These are phyloP conservation scores for Fusarium sp. DNA, from an alignment of 2,329 filamentous ascomycete species.

Conservation along the genomic window DNA sequence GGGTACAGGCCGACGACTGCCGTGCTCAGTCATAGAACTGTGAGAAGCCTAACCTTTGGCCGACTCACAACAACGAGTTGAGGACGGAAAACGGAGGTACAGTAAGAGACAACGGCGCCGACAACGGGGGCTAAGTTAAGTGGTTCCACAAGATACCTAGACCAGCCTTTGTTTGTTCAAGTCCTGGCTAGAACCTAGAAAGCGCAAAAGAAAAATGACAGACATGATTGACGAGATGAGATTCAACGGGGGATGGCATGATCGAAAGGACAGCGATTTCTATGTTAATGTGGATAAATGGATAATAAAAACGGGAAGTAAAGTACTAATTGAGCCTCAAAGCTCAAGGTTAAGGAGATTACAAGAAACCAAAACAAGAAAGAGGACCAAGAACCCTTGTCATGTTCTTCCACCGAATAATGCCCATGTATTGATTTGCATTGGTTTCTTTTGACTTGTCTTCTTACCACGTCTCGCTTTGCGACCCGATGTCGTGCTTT, in stretches of 20 bases:
- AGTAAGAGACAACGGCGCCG: slow-evolving; percentile 30
- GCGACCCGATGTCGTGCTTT: slow-evolving; percentile 23
- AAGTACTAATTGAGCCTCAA: not conserved
- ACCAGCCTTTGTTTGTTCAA: slow-evolving; percentile 3
- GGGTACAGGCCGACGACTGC: slow-evolving; percentile 35
- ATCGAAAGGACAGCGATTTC: slow-evolving; percentile 19
- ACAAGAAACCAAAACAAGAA: slow-evolving; percentile 1
- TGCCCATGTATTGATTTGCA: slow-evolving; percentile 3
- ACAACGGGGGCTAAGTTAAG: slow-evolving; percentile 36
- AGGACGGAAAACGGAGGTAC: slow-evolving; percentile 37
- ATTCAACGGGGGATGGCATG: slow-evolving; percentile 17
- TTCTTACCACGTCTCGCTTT: slow-evolving; percentile 5
- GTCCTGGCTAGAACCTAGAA: slow-evolving; percentile 21
- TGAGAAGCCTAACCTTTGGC: slow-evolving; percentile 12
- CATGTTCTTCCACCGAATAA: not conserved
- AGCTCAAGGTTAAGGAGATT: slow-evolving; percentile 19
- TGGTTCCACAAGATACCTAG: slow-evolving; percentile 19
- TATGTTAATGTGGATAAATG: slow-evolving; percentile 16
- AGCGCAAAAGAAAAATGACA: slow-evolving; percentile 29
- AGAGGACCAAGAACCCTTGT: slow-evolving; percentile 20
- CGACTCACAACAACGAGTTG: slow-evolving; percentile 2
- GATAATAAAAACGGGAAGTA: not conserved
- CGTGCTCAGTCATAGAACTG: slow-evolving; percentile 20
- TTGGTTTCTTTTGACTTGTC: not conserved
- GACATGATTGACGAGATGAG: slow-evolving; percentile 34